These are phyloP conservation scores for Angophora floribunda DNA, from an alignment of 345 rosid genomes.

Conservation along the genomic window DNA sequence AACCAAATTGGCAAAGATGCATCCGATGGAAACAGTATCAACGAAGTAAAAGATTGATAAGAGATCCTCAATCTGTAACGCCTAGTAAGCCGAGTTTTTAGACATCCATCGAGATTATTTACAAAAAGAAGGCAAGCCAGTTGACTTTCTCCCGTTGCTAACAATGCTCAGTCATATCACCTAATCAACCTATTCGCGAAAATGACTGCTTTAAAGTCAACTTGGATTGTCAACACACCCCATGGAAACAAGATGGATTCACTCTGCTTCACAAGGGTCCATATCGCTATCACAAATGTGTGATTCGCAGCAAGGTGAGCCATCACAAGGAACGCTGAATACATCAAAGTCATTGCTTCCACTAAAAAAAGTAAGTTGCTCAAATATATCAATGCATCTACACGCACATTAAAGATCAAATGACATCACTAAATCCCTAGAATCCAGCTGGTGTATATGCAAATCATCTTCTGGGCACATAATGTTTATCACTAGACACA, in stretches of 20 bases:
- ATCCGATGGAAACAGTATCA: background rate
- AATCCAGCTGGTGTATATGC: background rate
- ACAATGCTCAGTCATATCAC: background rate
- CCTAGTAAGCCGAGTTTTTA: background rate
- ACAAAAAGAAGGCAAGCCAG: background rate
- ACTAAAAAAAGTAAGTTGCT: background rate
- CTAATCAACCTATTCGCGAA: background rate
- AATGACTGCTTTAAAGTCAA: background rate
- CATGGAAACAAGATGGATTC: background rate
- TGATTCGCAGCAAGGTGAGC: background rate
- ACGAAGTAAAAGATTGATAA: background rate
- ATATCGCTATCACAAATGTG: background rate
- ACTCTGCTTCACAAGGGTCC: background rate
- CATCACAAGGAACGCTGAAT: background rate
- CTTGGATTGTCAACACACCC: background rate
- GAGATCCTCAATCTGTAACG: background rate
- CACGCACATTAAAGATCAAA: background rate
- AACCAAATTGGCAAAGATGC: background rate
- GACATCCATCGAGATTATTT: background rate
- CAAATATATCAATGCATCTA: background rate
- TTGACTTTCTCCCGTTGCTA: background rate
- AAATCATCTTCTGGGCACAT: background rate
- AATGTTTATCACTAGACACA: background rate
- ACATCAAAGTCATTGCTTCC: background rate
- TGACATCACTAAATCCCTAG: background rate